Conservation (phyloP, 1,284 basidiomycete species). For the Leccinum subatratum region DNA sequence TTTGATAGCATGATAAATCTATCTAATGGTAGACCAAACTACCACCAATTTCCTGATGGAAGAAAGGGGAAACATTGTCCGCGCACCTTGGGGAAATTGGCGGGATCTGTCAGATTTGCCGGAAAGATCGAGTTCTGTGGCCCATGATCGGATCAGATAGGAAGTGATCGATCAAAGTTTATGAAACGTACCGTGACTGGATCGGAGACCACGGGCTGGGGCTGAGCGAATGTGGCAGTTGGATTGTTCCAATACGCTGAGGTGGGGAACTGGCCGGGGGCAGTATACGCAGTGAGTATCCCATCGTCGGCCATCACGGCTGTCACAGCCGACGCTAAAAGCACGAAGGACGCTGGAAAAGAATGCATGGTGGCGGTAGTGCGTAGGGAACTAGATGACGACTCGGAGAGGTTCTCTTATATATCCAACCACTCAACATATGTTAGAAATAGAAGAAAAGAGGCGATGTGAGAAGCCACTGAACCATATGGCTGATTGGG, state of each 20-base stretch:
- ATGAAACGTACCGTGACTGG: slow-evolving; percentile 49
- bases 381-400: background rate
- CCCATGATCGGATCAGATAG: slow-evolving; percentile 6
- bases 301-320: slow-evolving; percentile 13
- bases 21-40: too few relatives aligned
- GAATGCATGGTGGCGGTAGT: slow-evolving; percentile 15
- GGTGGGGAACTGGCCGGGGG: slow-evolving; percentile 58
- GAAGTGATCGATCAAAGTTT: background rate
- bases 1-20: too few relatives aligned
- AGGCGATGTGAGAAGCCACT: slow-evolving; percentile 1
- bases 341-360: slow-evolving; percentile 9
- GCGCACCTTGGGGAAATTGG: slow-evolving; percentile 45
- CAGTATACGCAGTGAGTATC: slow-evolving; percentile 45
- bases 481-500: slow-evolving; percentile 6
- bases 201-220: slow-evolving; percentile 66
- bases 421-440: slow-evolving; percentile 9
- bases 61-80: background rate
- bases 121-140: slow-evolving; percentile 51
- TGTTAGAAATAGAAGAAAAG: slow-evolving; percentile 5
- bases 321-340: slow-evolving; percentile 14
- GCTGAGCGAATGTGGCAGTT: slow-evolving; percentile 59
- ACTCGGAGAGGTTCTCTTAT: slow-evolving; percentile 9
- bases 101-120: slow-evolving; percentile 54
- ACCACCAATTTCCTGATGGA: too few relatives aligned
- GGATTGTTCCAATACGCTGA: slow-evolving; percentile 63